Base-by-base conservation (phyloP, 176 grass and related monocot species). In the Leersia perrieri region DNA sequence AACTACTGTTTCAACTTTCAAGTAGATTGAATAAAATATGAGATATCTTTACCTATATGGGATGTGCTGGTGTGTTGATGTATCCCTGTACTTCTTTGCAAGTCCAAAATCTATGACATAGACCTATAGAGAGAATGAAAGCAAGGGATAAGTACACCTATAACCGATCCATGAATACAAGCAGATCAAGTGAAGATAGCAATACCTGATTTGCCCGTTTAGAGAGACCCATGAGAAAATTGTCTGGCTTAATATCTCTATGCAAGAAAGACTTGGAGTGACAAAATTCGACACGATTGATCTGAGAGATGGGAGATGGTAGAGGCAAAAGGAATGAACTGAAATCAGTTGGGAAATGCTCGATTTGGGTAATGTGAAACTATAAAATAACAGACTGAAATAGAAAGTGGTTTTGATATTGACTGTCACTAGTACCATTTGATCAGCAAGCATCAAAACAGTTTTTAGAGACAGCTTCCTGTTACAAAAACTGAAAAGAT, bases 91-190 rank as follows among this genome's bases (percentile, higher is more conserved):
- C 26, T 97, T 97, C 80, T 97, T 97, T 66, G 93, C 93, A 65
- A 97, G 90, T 23, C 93, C 93, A 89, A 97, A 97, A 90, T 97
- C 93, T 82, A 97, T 97, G n/a, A 80, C 47, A 26, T 97, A 97
- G 9, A 97, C 93, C 93, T 97, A 84, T 16, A 42, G 18, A 80
- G 23, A 39, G 7, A 85, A 73, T 62, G 26, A 63, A 44, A 29
- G 9, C 7, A 72, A 40, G 16, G 40, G 31, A 16, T 68, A 69
- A 80, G 14, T 6, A n/a, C 9, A 57, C 42, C 12, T 66, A 26
- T 28, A 67, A 73, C 53, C 18, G n/a, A 51, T 39, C 76, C 22
- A 22, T 53, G 11, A 45, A 32, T 20, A 61, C 18, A 58, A 7
- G 28, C 35, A 86, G 70, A 80, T 11, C 29, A 45, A 58, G 9